These are phyloP conservation scores for Pyrenophora seminiperda DNA, from an alignment of 2,329 filamentous ascomycete species.

Conservation along the genomic window DNA sequence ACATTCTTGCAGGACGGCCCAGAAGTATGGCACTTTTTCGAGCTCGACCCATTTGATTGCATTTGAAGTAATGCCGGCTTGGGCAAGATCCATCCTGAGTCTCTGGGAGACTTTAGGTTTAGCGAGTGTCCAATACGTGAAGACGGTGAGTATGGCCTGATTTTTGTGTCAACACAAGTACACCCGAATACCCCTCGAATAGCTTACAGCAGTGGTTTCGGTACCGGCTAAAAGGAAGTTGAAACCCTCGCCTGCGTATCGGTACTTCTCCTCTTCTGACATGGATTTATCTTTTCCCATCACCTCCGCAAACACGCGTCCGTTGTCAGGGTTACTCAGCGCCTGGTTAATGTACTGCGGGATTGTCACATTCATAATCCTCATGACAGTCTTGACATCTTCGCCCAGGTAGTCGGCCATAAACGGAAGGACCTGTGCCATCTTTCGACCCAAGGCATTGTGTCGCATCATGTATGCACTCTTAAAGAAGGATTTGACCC, in stretches of 20 bases:
- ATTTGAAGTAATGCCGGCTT: constrained; percentile 14
- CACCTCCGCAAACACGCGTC: constrained; percentile 31
- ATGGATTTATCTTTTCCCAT: constrained; percentile 27
- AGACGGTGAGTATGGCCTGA: constrained; percentile 38
- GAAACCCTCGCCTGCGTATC: constrained; percentile 32
- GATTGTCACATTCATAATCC: constrained; percentile 33
- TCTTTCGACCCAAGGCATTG: constrained; percentile 28
- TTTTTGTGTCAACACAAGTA: constrained; percentile 17
- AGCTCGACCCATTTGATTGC: constrained; percentile 29
- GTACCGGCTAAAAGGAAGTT: constrained; percentile 34
- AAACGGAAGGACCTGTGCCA: constrained; percentile 32
- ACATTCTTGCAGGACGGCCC: constrained; percentile 43
- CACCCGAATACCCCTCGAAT: background rate
- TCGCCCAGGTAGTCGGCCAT: constrained; percentile 36
- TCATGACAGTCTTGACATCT: constrained; percentile 33
- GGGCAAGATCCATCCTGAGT: constrained; percentile 30
- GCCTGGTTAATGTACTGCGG: constrained; percentile 31
- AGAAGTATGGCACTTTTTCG: constrained; percentile 41
- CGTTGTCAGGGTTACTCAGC: constrained; percentile 31
- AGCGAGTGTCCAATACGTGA: constrained; percentile 44
- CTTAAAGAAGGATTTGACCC: constrained; percentile 35
- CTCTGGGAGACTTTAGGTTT: constrained; percentile 29
- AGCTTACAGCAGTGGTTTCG: constrained; percentile 34
- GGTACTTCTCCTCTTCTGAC: constrained; percentile 31
- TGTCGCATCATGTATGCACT: constrained; percentile 39